Evolutionary conservation across 2,329 filamentous ascomycete species (phyloP), one percentile per base, ranked within the genome.

Genomic region (Xylariales sp.): DNA sequence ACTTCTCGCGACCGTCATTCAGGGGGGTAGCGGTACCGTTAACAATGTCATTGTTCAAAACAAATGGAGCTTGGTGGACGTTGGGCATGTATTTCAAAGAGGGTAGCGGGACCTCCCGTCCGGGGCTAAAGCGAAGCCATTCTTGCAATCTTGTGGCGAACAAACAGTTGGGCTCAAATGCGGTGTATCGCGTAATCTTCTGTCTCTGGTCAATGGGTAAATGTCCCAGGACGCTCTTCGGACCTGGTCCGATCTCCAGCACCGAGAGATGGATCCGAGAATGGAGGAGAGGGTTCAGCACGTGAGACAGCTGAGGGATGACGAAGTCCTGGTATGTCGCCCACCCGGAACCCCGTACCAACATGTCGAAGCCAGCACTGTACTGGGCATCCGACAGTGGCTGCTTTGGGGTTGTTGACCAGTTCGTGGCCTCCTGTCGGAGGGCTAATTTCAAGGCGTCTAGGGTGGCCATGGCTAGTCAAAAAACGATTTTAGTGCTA

Each of bases 211-310:
- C 20, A 7, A 21, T 12, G 4, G 76, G 71, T 14, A 83, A 57
- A 49, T 63, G 35, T 39, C 59, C 70, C 33, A 83, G 60, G 6
- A 83, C 48, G 47, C 65, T 81, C 53, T 67, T 62, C 0, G 73
- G 68, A 7, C 78, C 78, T 0, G 79, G 74, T 45, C 76, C 75
- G 34, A 82, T 72, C 47, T 83, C 79, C 5, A 83, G 61, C 13
- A 70, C 66, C 4, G 76, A 79, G 43, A 81, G 55, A 11, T 49
- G 32, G 18, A 5, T 34, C 20, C 60, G 63, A 5, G 67, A 67
- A 24, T 57, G 49, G 45, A 70, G 53, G 23, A 75, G 57, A 38
- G 63, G 47, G 1, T 38, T 33, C 3, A 80, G 47, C 1, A 73
- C 43, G 24, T 55, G 48, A 34, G 58, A 56, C 5, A 80, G 55